Conservation (phyloP, 1,139 yeast species). For the Nematodospora anomalae region DNA sequence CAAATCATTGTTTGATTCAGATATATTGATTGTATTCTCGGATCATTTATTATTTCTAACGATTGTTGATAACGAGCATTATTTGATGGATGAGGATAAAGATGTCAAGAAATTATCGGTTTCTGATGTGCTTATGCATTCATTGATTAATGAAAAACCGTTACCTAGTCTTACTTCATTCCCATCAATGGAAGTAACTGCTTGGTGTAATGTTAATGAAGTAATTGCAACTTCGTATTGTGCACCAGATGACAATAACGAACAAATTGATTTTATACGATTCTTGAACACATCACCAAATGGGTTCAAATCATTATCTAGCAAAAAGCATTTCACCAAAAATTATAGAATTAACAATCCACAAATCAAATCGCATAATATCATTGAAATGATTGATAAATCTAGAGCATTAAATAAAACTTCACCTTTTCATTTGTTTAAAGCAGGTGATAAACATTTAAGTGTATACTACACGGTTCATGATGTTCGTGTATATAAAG, state of each 20-base stretch:
- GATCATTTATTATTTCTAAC: conserved; percentile 71
- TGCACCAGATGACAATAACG: conserved; percentile 21
- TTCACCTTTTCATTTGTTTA: conserved; percentile 85
- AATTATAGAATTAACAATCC: conserved; percentile 7
- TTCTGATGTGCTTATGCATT: conserved; percentile 85
- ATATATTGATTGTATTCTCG: conserved; percentile 73
- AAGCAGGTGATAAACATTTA: conserved; percentile 29
- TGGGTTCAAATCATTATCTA: conserved; percentile 22
- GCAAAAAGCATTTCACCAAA: conserved; percentile 13
- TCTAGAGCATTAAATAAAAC: conserved; percentile 77
- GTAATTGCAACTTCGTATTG: conserved; percentile 48
- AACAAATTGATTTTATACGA: conserved; percentile 24
- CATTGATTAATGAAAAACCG: conserved; percentile 83
- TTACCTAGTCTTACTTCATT: conserved; percentile 51
- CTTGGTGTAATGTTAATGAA: conserved; percentile 68
- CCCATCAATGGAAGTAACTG: conserved; percentile 67
- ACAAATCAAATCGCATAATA: conserved; percentile 18
- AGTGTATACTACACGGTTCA: conserved; percentile 79
- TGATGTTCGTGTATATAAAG: conserved; percentile 55
- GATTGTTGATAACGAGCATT: conserved; percentile 43
- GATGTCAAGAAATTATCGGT: conserved; percentile 57
- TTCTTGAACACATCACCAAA: conserved; percentile 26
- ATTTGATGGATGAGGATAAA: conserved; percentile 18
- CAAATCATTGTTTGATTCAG: conserved; percentile 32
- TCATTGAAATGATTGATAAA: conserved; percentile 69